Evolutionary conservation across 163 green algal species (phyloP).

Genomic region (Chlorella variabilis): DNA sequence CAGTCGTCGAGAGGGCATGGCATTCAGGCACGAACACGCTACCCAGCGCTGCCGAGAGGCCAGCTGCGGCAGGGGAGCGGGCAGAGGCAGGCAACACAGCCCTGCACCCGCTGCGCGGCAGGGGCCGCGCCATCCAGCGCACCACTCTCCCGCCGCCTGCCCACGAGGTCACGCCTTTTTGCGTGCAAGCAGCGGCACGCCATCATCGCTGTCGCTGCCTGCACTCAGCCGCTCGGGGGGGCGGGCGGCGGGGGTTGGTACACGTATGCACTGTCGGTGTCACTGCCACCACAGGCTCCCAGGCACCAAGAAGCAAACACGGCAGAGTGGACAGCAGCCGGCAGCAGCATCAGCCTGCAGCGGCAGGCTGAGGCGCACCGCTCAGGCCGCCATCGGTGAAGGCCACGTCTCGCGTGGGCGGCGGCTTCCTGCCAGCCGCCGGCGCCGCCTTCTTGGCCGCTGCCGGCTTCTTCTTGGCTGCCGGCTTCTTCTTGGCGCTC

Average conservation of each 20-base stretch:
- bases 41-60: too few species aligned
- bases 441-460: constrained; percentile 15
- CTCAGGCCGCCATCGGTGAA: constrained; percentile 39
- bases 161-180: background rate
- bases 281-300: background rate
- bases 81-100: too few species aligned
- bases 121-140: too few species aligned
- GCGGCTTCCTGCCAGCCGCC: background rate
- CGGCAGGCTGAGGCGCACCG: background rate
- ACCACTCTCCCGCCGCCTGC: too few species aligned
- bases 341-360: background rate
- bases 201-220: constrained; percentile 46
- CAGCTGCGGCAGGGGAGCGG: too few species aligned
- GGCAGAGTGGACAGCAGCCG: background rate
- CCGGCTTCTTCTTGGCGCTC: constrained; percentile 27
- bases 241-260: background rate
- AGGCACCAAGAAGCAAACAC: background rate
- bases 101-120: too few species aligned
- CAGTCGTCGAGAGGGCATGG: too few species aligned
- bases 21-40: too few species aligned
- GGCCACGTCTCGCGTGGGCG: constrained; percentile 15
- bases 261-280: too few species aligned
- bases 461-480: background rate
- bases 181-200: constrained; percentile 34
- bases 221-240: background rate